These are phyloP conservation scores for Aspergillus pseudoviridinutans DNA, from an alignment of 2,329 filamentous ascomycete genomes.

Conservation along the genomic window DNA sequence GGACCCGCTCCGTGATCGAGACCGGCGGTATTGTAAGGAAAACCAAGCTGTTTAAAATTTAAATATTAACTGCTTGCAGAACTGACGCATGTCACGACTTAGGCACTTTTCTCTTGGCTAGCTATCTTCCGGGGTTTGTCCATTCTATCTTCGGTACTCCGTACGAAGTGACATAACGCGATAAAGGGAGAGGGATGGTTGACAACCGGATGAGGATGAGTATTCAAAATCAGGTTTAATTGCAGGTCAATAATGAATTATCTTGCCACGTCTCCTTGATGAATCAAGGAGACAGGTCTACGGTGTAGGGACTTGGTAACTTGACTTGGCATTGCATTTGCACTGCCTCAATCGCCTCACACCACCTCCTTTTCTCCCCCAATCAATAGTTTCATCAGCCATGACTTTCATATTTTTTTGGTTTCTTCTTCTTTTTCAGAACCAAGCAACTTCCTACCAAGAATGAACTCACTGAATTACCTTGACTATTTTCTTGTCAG, in stretches of 20 bases:
- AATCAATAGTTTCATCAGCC: neutral
- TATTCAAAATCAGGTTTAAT: neutral
- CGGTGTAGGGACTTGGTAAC: neutral
- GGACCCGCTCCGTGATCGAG: neutral
- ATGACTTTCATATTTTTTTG: too few relatives aligned
- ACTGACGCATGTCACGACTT: neutral
- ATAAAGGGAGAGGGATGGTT: neutral
- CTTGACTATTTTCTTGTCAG: neutral
- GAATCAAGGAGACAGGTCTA: too few relatives aligned
- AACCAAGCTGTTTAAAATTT: neutral
- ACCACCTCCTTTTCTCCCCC: neutral
- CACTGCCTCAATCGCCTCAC: slow-evolving; percentile 27
- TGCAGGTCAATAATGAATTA: neutral
- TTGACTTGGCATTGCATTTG: slow-evolving; percentile 15
- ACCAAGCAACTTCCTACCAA: neutral
- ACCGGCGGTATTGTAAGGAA: neutral
- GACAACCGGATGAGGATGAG: neutral
- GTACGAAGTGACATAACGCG: too few relatives aligned
- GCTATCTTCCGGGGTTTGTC: neutral
- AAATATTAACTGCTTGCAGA: neutral
- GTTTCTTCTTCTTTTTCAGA: too few relatives aligned
- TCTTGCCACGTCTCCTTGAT: neutral
- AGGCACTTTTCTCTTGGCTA: neutral
- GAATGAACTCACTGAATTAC: neutral
- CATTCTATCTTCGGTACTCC: too few relatives aligned